Conservation (phyloP, 2,329 filamentous ascomycete species). For the Diaporthe longicolla region DNA sequence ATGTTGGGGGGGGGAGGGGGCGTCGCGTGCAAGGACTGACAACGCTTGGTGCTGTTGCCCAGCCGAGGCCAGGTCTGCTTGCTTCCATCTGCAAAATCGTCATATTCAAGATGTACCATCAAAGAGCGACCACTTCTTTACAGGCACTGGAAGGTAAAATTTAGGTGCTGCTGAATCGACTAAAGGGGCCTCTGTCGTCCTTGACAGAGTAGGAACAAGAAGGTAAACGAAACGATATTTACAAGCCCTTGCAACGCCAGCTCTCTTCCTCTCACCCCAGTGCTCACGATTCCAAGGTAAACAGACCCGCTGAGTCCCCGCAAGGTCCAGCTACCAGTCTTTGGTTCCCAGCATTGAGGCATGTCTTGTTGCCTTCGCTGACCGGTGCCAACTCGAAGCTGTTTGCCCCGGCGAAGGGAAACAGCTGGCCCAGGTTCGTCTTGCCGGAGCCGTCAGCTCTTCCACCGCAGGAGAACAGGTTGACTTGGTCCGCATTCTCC, state of each 20-base stretch:
- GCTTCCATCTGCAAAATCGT: background rate
- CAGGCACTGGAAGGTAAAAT: background rate
- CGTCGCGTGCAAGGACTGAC: background rate
- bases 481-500: constrained; percentile 61
- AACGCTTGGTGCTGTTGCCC: background rate
- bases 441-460: constrained; percentile 32
- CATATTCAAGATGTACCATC: background rate
- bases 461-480: constrained; percentile 67
- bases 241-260: background rate
- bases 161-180: constrained; percentile 23
- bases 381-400: constrained; percentile 61
- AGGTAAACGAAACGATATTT: constrained; percentile 6
- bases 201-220: constrained; percentile 4
- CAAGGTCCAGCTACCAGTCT: constrained; percentile 51
- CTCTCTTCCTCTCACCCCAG: background rate
- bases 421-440: constrained; percentile 48
- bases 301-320: constrained; percentile 50
- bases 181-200: background rate
- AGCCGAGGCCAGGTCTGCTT: background rate
- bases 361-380: constrained; percentile 59
- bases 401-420: constrained; percentile 60
- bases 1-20: too few species aligned
- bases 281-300: constrained; percentile 46
- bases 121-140: background rate
- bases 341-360: constrained; percentile 56